Evolutionary conservation across 805 yeast genomes (phyloP), one percentile per base, ranked within the genome.

Genomic region (Phaffomyces antillensis): DNA sequence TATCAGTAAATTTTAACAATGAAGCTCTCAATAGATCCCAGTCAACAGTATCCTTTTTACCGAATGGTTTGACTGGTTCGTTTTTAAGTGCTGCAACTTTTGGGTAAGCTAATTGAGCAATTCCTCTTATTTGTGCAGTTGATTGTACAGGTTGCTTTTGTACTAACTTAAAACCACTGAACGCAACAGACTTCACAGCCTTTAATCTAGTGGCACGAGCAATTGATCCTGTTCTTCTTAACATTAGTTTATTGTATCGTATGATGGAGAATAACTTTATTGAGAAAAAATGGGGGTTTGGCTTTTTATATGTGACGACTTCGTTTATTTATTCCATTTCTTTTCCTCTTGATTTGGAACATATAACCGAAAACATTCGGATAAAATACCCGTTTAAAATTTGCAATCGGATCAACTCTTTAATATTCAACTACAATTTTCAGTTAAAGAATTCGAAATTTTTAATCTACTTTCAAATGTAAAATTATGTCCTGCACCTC

Each of bases 1-100:
- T 68, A 53, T 75, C 81, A n/a, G 83, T 75, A 56, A 77, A 76
- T 52, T 77, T 76, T 57, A 78, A 65, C 36, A 86, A 60, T 32
- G 89, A 80, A 7, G 78, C 81, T 46, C 84, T 73, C 53, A 85
- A 65, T 33, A 80, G 66, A 57, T 81, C 87, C 90, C 91, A 83
- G 55, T 84, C 90, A 41, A 77, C 63, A 24, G 70, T 68, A 50
- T 83, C 81, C 9, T 63, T 57, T 46, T 67, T 68, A 2, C 70
- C 64, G 58, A 86, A 86, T 3, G 72, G 64, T 59, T 78, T 81
- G 32, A 79, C 74, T 3, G 82, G 75, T 62, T 85, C 91, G 56
- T 86, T 86, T 16, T 63, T 67, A 42, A 83, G 70, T n/a, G 72
- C 68, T 18, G 90, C 89, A 4, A 78, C 67, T 45, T 73, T 72